A percentile compares a stretch with the other conserved stretches of the same genome.
These are phyloP conservation scores for Phyllosticta ampelicida DNA, from an alignment of 2,329 filamentous ascomycete genomes.

Conservation along the genomic window DNA sequence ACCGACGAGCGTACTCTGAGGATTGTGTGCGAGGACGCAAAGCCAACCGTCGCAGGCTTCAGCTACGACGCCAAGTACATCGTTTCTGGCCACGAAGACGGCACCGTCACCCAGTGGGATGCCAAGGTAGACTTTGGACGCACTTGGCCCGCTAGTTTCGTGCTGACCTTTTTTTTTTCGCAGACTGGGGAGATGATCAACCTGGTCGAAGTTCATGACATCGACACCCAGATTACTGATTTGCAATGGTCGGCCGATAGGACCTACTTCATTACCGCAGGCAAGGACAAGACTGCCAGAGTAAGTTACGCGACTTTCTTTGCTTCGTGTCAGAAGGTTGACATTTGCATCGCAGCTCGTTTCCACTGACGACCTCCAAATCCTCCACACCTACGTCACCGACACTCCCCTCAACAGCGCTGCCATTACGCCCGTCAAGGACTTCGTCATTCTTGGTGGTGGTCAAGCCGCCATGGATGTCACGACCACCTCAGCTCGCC, in stretches of 20 bases:
- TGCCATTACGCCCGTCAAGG: slow-evolving; percentile 86
- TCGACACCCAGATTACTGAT: slow-evolving; percentile 75
- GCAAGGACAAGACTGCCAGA: slow-evolving; percentile 96
- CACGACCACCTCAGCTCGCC: slow-evolving; percentile 82
- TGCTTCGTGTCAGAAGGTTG: slow-evolving; percentile 1
- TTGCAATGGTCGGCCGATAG: slow-evolving; percentile 90
- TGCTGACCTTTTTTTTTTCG: background rate
- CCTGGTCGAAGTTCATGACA: slow-evolving; percentile 77
- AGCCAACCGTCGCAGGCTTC: slow-evolving; percentile 95
- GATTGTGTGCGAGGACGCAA: slow-evolving; percentile 84
- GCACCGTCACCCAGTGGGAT: slow-evolving; percentile 82
- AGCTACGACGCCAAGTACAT: slow-evolving; percentile 93
- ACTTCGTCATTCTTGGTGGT: slow-evolving; percentile 95
- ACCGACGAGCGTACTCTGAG: slow-evolving; percentile 69
- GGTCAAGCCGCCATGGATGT: slow-evolving; percentile 99
- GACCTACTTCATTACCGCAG: slow-evolving; percentile 96
- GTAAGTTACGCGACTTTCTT: slow-evolving; percentile 32
- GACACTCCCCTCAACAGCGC: slow-evolving; percentile 97
- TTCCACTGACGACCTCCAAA: slow-evolving; percentile 72
- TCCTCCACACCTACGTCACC: slow-evolving; percentile 83
- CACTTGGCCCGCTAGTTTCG: background rate
- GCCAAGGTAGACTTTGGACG: slow-evolving; percentile 53
- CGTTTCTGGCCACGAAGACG: slow-evolving; percentile 94
- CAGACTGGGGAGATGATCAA: slow-evolving; percentile 70
- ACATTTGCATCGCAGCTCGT: slow-evolving; percentile 48